Conservation (phyloP, 2,329 filamentous ascomycete genomes). For the Cladophialophora carrionii region DNA sequence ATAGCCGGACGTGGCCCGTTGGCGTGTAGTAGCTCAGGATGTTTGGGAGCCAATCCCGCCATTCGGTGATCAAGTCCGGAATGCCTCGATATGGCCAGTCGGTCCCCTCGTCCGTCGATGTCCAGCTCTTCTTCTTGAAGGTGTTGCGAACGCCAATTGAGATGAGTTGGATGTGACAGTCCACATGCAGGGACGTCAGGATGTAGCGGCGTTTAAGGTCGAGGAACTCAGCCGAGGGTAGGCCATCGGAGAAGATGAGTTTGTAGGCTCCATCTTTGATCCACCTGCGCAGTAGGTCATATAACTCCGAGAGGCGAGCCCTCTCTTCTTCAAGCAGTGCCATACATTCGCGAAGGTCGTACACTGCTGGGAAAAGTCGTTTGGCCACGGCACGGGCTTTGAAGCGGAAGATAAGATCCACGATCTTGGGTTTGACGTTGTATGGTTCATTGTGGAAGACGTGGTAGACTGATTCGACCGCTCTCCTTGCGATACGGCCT, state of each 20-base stretch:
- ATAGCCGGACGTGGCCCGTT: conserved; percentile 45
- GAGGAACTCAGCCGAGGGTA: conserved; percentile 31
- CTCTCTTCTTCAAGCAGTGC: conserved; percentile 30
- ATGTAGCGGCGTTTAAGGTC: conserved; percentile 32
- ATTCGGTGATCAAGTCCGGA: conserved; percentile 54
- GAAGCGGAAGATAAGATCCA: conserved; percentile 36
- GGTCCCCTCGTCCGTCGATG: conserved; percentile 27
- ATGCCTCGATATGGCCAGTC: conserved; percentile 45
- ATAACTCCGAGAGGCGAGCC: conserved; percentile 21
- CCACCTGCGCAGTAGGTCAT: conserved; percentile 26
- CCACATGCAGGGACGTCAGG: conserved; percentile 26
- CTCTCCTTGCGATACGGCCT: conserved; percentile 46
- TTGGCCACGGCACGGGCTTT: conserved; percentile 18
- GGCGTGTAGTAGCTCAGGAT: conserved; percentile 45
- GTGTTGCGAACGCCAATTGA: conserved; percentile 25
- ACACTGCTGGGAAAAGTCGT: conserved; percentile 16
- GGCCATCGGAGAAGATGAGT: conserved; percentile 23
- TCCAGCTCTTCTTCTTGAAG: conserved; percentile 35
- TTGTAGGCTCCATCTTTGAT: conserved; percentile 10
- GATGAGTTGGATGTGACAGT: conserved; percentile 33
- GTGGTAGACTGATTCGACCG: conserved; percentile 60
- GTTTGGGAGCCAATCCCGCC: conserved; percentile 52
- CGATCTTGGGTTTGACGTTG: conserved; percentile 60
- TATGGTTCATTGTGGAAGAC: conserved; percentile 64
- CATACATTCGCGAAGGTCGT: conserved; percentile 29